Conservation (phyloP, 2,329 filamentous ascomycete species). For the Botrytis cinerea region DNA sequence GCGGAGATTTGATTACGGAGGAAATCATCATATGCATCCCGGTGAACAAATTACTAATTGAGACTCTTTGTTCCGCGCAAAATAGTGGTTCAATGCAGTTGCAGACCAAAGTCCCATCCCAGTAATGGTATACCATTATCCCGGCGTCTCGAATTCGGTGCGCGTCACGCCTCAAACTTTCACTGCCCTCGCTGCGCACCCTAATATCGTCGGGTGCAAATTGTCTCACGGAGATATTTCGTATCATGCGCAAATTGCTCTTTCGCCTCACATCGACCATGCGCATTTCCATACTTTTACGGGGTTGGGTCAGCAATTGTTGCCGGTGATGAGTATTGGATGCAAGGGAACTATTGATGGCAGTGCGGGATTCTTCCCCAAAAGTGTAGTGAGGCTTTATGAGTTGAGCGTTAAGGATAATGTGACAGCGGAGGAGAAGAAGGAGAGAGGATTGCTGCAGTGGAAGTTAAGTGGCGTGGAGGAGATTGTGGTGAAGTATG, state of each 20-base stretch:
- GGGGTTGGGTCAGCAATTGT: constrained; percentile 65
- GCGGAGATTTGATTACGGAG: not conserved
- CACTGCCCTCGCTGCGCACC: constrained; percentile 57
- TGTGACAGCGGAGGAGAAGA: constrained; percentile 46
- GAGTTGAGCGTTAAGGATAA: constrained; percentile 47
- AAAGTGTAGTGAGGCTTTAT: constrained; percentile 60
- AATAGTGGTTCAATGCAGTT: constrained; percentile 22
- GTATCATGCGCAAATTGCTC: constrained; percentile 62
- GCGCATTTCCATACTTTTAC: constrained; percentile 61
- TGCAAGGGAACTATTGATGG: constrained; percentile 68
- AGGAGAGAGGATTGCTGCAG: constrained; percentile 57
- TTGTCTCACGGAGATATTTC: constrained; percentile 68
- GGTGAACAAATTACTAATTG: constrained; percentile 36
- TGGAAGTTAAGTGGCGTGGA: constrained; percentile 62
- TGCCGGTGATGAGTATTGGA: constrained; percentile 62
- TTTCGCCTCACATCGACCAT: constrained; percentile 60
- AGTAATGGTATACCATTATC: constrained; percentile 50
- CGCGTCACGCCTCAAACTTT: constrained; percentile 60
- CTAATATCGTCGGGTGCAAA: constrained; percentile 70
- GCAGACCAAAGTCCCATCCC: constrained; percentile 24
- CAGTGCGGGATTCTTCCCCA: constrained; percentile 64
- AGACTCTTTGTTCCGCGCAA: constrained; percentile 20
- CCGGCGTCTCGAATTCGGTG: constrained; percentile 67
- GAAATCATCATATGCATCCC: no score
- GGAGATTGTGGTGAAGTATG: constrained; percentile 60